phyloP scores from a whole-genome alignment of 1,139 yeast genomes.

The Taiozyma sp. region DNA sequence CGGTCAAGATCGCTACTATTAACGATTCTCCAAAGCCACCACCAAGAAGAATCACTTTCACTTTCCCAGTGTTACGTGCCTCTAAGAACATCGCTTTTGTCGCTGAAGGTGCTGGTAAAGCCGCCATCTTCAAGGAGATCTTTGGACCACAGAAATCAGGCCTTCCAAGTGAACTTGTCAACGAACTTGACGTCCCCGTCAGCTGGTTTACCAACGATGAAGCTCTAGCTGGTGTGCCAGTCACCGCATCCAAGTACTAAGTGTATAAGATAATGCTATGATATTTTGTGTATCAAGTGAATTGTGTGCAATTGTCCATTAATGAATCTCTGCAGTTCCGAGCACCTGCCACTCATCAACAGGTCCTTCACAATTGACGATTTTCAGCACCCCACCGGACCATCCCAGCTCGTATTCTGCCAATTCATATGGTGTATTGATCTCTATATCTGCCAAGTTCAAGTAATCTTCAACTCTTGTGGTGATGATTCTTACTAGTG shows the following conservation, averaged over 20 bases:
- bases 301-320: not conserved
- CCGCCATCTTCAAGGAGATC: slow-evolving; percentile 63
- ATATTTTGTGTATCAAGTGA: not conserved
- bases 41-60: slow-evolving; percentile 79
- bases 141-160: slow-evolving; percentile 46
- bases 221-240: slow-evolving; percentile 63
- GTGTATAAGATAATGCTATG: slow-evolving; percentile 11
- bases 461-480: slow-evolving; percentile 68
- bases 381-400: slow-evolving; percentile 64
- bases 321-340: slow-evolving; percentile 46
- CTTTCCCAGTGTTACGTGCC: slow-evolving; percentile 87
- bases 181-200: slow-evolving; percentile 42
- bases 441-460: slow-evolving; percentile 40
- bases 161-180: slow-evolving; percentile 75
- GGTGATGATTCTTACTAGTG: slow-evolving; percentile 58
- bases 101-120: slow-evolving; percentile 86
- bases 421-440: slow-evolving; percentile 30
- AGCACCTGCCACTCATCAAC: slow-evolving; percentile 65
- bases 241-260: slow-evolving; percentile 39
- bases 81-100: slow-evolving; percentile 68
- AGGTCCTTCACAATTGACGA: slow-evolving; percentile 73
- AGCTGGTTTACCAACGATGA: slow-evolving; percentile 78
- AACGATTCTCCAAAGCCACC: slow-evolving; percentile 95
- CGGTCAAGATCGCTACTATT: slow-evolving; percentile 88
- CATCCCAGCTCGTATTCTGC: slow-evolving; percentile 41